phyloP scores from a whole-genome alignment of 208 protist genomes.

The Herpetomonas samuelpessoai region DNA sequence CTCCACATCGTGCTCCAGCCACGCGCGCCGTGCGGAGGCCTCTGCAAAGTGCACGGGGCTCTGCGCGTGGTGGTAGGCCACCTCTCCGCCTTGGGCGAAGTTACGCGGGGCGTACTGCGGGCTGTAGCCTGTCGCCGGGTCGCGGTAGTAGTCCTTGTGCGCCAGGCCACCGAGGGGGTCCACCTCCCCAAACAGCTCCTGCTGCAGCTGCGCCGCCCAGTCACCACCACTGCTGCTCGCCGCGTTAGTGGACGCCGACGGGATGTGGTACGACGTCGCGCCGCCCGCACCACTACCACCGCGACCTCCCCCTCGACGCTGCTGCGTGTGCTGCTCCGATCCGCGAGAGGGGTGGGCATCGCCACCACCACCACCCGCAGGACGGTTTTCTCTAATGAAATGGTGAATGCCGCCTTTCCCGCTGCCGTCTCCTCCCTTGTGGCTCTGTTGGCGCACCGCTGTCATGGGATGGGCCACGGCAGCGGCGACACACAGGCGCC shows the following conservation, averaged over 20 bases:
- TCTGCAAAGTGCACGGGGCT: constrained; percentile 34
- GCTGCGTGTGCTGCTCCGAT: not conserved
- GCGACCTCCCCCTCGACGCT: not conserved
- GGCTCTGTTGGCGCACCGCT: constrained; percentile 9
- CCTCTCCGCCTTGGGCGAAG: constrained; percentile 56
- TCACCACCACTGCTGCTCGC: constrained; percentile 10
- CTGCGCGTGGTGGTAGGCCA: constrained; percentile 61
- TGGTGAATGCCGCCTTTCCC: constrained; percentile 27
- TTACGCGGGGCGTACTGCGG: constrained; percentile 87
- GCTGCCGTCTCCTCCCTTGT: constrained; percentile 1
- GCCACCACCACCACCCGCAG: constrained; percentile 5
- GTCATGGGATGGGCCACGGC: not conserved
- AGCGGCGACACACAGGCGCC: constrained; percentile 14
- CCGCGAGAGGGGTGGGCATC: not conserved
- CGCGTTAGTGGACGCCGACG: not conserved
- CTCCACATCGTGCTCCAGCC: constrained; percentile 60
- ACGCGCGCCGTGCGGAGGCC: constrained; percentile 39
- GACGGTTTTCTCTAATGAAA: constrained; percentile 37
- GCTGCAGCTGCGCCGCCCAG: constrained; percentile 72
- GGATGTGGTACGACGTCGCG: not conserved
- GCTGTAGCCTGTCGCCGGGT: constrained; percentile 62
- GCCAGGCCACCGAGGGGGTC: constrained; percentile 77
- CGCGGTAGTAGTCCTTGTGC: constrained; percentile 88
- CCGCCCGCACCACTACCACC: not conserved
- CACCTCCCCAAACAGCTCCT: constrained; percentile 62